phyloP scores from a whole-genome alignment of 2,329 filamentous ascomycete genomes.

The Didymella arachidicola region DNA sequence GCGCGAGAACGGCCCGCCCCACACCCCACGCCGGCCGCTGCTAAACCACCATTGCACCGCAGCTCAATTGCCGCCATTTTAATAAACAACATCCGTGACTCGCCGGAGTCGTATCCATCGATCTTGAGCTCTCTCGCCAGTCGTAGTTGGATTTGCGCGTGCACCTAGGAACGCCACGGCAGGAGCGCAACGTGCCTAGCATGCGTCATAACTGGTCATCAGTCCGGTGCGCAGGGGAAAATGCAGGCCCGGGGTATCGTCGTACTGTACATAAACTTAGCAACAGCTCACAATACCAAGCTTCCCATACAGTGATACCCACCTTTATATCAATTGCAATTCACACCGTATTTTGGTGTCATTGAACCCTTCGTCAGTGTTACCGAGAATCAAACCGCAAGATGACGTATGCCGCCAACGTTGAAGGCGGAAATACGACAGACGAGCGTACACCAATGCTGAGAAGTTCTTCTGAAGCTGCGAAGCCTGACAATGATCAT shows the following conservation, averaged over 20 bases:
- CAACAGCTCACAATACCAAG: conserved; percentile 5
- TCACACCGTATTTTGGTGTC: background rate
- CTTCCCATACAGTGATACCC: conserved; percentile 4
- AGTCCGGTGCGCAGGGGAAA: conserved; percentile 16
- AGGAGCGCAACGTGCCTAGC: conserved; percentile 7
- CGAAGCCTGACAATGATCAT: conserved; percentile 7
- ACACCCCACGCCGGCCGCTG: background rate
- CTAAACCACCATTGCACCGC: conserved; percentile 7
- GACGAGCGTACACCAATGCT: conserved; percentile 36
- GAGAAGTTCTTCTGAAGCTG: conserved; percentile 23
- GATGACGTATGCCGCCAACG: conserved; percentile 34
- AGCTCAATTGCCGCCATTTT: background rate
- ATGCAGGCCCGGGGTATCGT: background rate
- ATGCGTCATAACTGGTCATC: conserved; percentile 15
- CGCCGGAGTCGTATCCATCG: background rate
- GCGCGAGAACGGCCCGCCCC: background rate
- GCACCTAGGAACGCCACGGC: conserved; percentile 1
- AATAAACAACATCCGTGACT: background rate
- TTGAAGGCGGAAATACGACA: conserved; percentile 28
- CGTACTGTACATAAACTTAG: conserved; percentile 9
- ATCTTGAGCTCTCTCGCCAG: background rate
- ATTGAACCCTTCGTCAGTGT: background rate
- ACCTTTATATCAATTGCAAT: conserved; percentile 10
- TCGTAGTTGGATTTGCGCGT: conserved; percentile 6
- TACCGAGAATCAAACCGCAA: conserved; percentile 17